Evolutionary conservation across 805 yeast genomes (phyloP), one percentile per base, ranked within the genome.

Genomic region (Cyberlindnera maclurae): DNA sequence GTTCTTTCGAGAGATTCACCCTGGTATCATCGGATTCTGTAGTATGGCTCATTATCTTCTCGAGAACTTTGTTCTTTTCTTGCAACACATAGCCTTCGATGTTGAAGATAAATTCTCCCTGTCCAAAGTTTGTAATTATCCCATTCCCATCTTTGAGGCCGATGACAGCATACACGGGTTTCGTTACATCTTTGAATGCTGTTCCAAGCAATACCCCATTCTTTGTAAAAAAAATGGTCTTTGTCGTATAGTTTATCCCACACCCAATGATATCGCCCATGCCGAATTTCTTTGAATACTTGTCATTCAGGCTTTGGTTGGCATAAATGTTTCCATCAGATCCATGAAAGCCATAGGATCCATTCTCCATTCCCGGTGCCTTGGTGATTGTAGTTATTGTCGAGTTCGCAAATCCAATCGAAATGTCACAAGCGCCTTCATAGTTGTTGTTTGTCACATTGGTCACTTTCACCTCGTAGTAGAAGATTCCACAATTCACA

Each of bases 261-360:
- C 89, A 82, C 0, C 97, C 97, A 45, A 89, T 70, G 3, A 73
- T 65, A 58, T 87, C 96, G 16, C 71, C 71, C 27, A 62, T 54
- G 0, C 78, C 74, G 55, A 72, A 79, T 24, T 55, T 60, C 30
- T 70, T 67, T 2, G 67, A 67, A 36, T 63, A 68, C 17, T 59
- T 63, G 31, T 62, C 63, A 12, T 65, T 59, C 3, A 63, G 55
- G 11, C 65, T 63, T 34, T 65, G 68, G 36, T 65, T 57, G 17
- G 63, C 57, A 26, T 55, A 52, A 12, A 65, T 59, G 16, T 59
- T 54, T 0, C 80, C 82, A 37, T 71, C 75, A 42, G 64, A 70
- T 5, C 79, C 74, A 47, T 68, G 74, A 49, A 69, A 71, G 0
- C 76, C 77, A 64, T 71, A 75, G 2, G 72, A 59, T n/a, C 65